These are phyloP conservation scores for Colletotrichum sp. DNA, from an alignment of 2,329 filamentous ascomycete species.

Conservation along the genomic window DNA sequence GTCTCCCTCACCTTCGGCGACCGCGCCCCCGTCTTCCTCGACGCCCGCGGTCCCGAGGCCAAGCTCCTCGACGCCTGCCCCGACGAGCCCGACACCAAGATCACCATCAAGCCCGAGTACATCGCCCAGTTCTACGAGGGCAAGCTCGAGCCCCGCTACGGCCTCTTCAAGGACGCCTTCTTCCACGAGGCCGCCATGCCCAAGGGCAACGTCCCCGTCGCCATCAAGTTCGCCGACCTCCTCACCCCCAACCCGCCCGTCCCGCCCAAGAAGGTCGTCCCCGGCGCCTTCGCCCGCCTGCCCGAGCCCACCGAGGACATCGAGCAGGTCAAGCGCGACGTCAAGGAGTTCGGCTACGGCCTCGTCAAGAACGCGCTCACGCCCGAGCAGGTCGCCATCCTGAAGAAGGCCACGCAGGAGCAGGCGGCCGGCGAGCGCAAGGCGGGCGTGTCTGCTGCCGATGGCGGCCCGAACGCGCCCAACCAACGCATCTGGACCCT, in stretches of 20 bases:
- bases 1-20: neutral
- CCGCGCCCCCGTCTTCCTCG: neutral
- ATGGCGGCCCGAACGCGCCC: neutral
- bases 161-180: neutral
- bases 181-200: neutral
- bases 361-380: constrained; percentile 5
- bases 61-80: neutral
- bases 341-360: constrained; percentile 3
- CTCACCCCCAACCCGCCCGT: neutral
- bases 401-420: neutral
- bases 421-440: constrained; percentile 1
- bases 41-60: neutral
- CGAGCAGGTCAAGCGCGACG: constrained; percentile 4
- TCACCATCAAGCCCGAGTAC: constrained; percentile 4
- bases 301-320: neutral
- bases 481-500: constrained; percentile 6
- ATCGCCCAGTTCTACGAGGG: neutral
- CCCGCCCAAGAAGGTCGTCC: neutral
- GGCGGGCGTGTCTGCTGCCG: neutral
- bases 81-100: neutral
- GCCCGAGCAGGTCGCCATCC: neutral
- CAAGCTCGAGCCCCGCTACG: neutral
- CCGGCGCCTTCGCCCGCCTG: neutral
- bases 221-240: neutral
- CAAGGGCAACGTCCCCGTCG: neutral